These are phyloP conservation scores for Neofusicoccum sp. DNA, from an alignment of 2,329 filamentous ascomycete genomes.

Conservation along the genomic window DNA sequence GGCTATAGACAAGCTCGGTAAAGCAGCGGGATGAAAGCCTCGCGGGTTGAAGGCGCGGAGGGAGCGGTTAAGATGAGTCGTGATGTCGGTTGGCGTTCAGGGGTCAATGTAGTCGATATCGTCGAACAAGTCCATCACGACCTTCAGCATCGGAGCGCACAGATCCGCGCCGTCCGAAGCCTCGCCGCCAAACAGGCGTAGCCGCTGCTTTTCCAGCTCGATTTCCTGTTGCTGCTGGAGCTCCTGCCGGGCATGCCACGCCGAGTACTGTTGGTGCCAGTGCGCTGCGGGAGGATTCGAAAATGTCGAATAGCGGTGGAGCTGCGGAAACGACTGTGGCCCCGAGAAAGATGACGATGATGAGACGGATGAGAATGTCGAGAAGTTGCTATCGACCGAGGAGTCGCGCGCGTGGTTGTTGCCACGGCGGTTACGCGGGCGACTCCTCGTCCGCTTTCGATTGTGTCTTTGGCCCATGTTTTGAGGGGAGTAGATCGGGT, in stretches of 20 bases:
- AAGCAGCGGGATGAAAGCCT: background rate
- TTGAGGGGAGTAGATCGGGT: background rate
- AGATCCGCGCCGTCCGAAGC: constrained; percentile 43
- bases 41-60: background rate
- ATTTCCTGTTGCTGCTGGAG: constrained; percentile 13
- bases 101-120: constrained; percentile 45
- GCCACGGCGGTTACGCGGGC: constrained; percentile 39
- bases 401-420: constrained; percentile 21
- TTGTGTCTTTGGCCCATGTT: constrained; percentile 46
- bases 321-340: constrained; percentile 29
- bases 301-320: constrained; percentile 22
- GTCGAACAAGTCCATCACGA: constrained; percentile 47
- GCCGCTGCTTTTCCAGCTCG: constrained; percentile 33
- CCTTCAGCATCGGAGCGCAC: constrained; percentile 46
- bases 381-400: constrained; percentile 5
- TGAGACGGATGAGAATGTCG: constrained; percentile 26
- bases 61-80: background rate
- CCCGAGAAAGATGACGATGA: constrained; percentile 30
- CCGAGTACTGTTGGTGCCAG: constrained; percentile 38
- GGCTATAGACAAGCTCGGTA: background rate
- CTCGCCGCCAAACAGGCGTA: constrained; percentile 45
- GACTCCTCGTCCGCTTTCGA: constrained; percentile 43
- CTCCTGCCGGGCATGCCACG: constrained; percentile 37
- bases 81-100: constrained; percentile 21
- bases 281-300: constrained; percentile 25